A percentile compares a stretch with the other conserved stretches of the same genome.
phyloP scores from a whole-genome alignment of 345 rosid genomes.

The Sapria himalayana region DNA sequence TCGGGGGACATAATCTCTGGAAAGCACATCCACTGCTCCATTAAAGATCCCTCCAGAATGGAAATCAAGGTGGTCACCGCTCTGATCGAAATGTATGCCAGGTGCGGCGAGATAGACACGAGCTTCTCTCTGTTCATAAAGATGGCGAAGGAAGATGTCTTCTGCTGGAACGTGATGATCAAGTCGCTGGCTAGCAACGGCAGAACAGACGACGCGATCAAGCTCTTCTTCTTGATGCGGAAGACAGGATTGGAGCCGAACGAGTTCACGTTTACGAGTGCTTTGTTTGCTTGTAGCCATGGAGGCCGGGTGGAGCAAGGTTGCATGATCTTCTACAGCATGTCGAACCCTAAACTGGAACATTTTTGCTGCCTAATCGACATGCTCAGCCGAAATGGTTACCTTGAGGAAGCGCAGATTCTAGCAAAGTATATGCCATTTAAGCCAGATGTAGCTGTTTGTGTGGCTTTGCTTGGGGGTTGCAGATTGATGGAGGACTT shows the following conservation, averaged over 20 bases:
- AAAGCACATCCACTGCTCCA: slow-evolving; percentile 9
- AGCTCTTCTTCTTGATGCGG: slow-evolving; percentile 13
- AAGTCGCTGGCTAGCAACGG: slow-evolving; percentile 18
- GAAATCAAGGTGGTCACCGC: slow-evolving; percentile 11
- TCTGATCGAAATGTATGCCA: slow-evolving; percentile 17
- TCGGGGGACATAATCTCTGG: slow-evolving; percentile 19
- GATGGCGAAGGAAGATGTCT: slow-evolving; percentile 11
- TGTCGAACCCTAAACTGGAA: slow-evolving; percentile 15
- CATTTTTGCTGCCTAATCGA: slow-evolving; percentile 24
- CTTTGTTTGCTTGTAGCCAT: slow-evolving; percentile 26
- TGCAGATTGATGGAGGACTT: slow-evolving; percentile 11
- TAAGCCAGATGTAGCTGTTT: slow-evolving; percentile 16
- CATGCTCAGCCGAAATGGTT: slow-evolving; percentile 19
- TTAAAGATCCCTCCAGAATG: slow-evolving; percentile 1
- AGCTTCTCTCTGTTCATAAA: slow-evolving; percentile 10
- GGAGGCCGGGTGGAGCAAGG: slow-evolving; percentile 17
- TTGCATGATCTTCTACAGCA: slow-evolving; percentile 9
- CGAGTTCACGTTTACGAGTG: slow-evolving; percentile 16
- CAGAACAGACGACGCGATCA: slow-evolving; percentile 10
- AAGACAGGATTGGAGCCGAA: slow-evolving; percentile 11
- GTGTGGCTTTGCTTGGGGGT: slow-evolving; percentile 19
- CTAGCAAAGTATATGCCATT: slow-evolving; percentile 14
- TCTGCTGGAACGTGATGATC: slow-evolving; percentile 19
- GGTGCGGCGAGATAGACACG: slow-evolving; percentile 13
- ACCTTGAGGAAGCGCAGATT: slow-evolving; percentile 13